phyloP scores from a whole-genome alignment of 1,284 basidiomycete genomes.

The Ceratobasidium sp. region DNA sequence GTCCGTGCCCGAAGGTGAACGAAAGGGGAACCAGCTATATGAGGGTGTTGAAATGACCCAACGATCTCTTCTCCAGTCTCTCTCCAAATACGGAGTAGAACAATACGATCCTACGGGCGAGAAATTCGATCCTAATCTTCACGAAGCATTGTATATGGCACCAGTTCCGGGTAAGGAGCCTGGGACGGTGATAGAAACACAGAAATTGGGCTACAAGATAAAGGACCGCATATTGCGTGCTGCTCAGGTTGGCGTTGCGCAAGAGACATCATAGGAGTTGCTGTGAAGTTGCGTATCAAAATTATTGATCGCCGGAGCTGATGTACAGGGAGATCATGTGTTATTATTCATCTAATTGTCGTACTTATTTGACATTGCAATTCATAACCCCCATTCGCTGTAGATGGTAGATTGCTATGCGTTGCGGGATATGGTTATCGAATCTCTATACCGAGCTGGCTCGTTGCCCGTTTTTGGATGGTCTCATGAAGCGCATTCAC shows the following conservation, averaged over 20 bases:
- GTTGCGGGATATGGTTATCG: slow-evolving; percentile 46
- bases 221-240: slow-evolving; percentile 90
- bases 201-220: slow-evolving; percentile 90
- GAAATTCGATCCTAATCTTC: slow-evolving; percentile 90
- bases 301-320: slow-evolving; percentile 8
- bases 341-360: slow-evolving; percentile 37
- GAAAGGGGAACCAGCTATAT: slow-evolving; percentile 63
- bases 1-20: slow-evolving; percentile 71
- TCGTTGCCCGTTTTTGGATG: slow-evolving; percentile 52
- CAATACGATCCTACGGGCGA: slow-evolving; percentile 91
- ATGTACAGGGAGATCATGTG: slow-evolving; percentile 43
- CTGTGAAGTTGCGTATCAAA: slow-evolving; percentile 39
- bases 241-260: slow-evolving; percentile 90
- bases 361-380: slow-evolving; percentile 52
- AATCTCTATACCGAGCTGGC: slow-evolving; percentile 56
- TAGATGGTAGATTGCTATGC: not conserved
- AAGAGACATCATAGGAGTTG: slow-evolving; percentile 60
- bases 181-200: slow-evolving; percentile 88
- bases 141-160: slow-evolving; percentile 94
- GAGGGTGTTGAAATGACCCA: slow-evolving; percentile 92
- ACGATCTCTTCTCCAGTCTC: slow-evolving; percentile 84
- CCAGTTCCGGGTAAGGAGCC: slow-evolving; percentile 86
- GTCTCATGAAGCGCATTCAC: slow-evolving; percentile 75
- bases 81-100: slow-evolving; percentile 89
- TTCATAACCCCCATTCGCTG: slow-evolving; percentile 71